phyloP scores from a whole-genome alignment of 2,329 filamentous ascomycete genomes.

The Xylogone sp. region DNA sequence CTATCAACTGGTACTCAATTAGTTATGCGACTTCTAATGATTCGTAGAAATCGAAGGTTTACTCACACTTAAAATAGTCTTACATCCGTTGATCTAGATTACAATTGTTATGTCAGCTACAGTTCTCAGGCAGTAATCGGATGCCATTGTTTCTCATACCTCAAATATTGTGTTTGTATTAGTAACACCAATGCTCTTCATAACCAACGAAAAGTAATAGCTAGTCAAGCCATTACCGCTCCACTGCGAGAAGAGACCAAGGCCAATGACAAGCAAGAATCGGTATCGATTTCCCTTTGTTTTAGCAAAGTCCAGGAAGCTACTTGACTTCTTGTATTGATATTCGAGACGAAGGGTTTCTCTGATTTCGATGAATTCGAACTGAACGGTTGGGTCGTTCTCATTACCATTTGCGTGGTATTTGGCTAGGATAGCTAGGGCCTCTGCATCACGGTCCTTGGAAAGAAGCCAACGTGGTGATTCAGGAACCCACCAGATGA shows the following conservation, averaged over 20 bases:
- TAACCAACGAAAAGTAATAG: slow-evolving; percentile 46
- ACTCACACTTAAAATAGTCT: not conserved
- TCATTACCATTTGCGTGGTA: slow-evolving; percentile 53
- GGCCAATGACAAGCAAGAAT: slow-evolving; percentile 11
- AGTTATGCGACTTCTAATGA: no score
- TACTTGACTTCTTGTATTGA: slow-evolving; percentile 42
- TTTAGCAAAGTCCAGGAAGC: slow-evolving; percentile 45
- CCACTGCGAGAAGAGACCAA: slow-evolving; percentile 18
- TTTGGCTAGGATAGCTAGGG: slow-evolving; percentile 44
- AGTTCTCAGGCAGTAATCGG: not conserved
- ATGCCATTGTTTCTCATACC: not conserved
- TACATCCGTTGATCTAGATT: not conserved
- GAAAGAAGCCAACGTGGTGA: slow-evolving; percentile 57
- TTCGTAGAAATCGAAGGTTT: not conserved
- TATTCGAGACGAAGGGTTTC: slow-evolving; percentile 13
- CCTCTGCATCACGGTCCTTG: slow-evolving; percentile 47
- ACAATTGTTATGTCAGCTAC: not conserved
- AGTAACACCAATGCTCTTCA: slow-evolving; percentile 57
- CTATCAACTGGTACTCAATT: not conserved
- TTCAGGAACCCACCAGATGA: slow-evolving; percentile 52
- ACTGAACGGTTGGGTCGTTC: slow-evolving; percentile 40
- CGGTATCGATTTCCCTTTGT: slow-evolving; percentile 11
- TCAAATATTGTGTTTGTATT: slow-evolving; percentile 14
- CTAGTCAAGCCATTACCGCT: slow-evolving; percentile 16
- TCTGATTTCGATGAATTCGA: slow-evolving; percentile 30